Conservation (phyloP, 2,329 filamentous ascomycete genomes). For the Pseudogymnoascus sp. region DNA sequence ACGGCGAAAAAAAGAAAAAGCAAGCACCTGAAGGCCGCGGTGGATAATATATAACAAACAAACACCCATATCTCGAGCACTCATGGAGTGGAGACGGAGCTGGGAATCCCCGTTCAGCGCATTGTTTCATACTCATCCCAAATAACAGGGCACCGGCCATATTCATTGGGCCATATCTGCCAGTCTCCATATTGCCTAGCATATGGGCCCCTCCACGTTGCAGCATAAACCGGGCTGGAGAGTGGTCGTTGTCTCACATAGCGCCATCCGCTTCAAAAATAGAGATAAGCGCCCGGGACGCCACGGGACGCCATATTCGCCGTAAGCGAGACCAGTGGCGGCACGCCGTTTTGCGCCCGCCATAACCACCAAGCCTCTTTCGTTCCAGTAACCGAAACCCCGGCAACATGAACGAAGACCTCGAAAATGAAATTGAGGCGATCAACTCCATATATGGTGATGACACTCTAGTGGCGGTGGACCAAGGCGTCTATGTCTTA, state of each 20-base stretch:
- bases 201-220: neutral
- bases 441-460: slow-evolving; percentile 79
- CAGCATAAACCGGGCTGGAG: neutral
- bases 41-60: neutral
- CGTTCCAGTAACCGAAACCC: neutral
- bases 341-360: neutral
- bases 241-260: slow-evolving; percentile 1
- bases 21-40: neutral
- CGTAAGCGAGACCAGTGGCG: slow-evolving; percentile 4
- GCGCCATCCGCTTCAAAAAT: slow-evolving; percentile 3
- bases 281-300: slow-evolving; percentile 6
- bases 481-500: slow-evolving; percentile 47
- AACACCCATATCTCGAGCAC: neutral
- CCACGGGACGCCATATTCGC: neutral
- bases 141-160: neutral
- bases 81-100: neutral
- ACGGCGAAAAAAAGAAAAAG: neutral
- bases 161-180: neutral
- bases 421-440: slow-evolving; percentile 67
- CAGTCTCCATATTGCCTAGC: slow-evolving; percentile 8
- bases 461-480: slow-evolving; percentile 44
- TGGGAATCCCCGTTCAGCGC: neutral
- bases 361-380: neutral
- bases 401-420: slow-evolving; percentile 28
- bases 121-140: neutral